Evolutionary conservation across 2,329 filamentous ascomycete genomes (phyloP).

Genomic region (Calonectria hawksworthii): DNA sequence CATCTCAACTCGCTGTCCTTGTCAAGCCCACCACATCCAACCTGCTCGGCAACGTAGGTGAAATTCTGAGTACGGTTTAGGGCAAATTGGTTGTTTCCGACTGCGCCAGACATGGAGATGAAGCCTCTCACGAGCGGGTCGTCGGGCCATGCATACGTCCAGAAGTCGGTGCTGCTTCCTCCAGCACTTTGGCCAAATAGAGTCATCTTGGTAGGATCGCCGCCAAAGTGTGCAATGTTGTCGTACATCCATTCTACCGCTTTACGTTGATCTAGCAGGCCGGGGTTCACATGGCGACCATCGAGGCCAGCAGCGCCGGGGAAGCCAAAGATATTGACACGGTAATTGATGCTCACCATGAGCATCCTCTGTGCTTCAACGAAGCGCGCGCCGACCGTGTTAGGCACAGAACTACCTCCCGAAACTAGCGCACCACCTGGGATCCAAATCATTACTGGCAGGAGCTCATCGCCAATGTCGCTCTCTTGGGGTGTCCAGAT

Average conservation of each 20-base stretch:
- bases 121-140: constrained; percentile 16
- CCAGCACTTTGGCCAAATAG: constrained; percentile 18
- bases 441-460: constrained; percentile 20
- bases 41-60: constrained; percentile 19
- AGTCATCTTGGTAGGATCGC: constrained; percentile 8
- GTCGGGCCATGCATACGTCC: constrained; percentile 13
- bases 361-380: constrained; percentile 6
- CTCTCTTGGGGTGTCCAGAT: constrained; percentile 16
- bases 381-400: constrained; percentile 16
- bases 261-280: constrained; percentile 17
- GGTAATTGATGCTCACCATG: constrained; percentile 19
- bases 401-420: constrained; percentile 4
- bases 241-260: constrained; percentile 20
- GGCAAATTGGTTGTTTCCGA: constrained; percentile 13
- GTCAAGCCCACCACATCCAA: constrained; percentile 4
- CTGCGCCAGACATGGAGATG: constrained; percentile 21
- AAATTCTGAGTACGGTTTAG: constrained; percentile 12
- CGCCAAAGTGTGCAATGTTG: constrained; percentile 22
- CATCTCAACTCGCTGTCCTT: constrained; percentile 19
- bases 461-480: constrained; percentile 3
- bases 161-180: constrained; percentile 18
- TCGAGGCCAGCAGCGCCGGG: constrained; percentile 16
- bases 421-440: constrained; percentile 15
- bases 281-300: constrained; percentile 14
- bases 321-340: constrained; percentile 26